Conservation (phyloP, 2,329 filamentous ascomycete genomes). For the Fusarium compactum region DNA sequence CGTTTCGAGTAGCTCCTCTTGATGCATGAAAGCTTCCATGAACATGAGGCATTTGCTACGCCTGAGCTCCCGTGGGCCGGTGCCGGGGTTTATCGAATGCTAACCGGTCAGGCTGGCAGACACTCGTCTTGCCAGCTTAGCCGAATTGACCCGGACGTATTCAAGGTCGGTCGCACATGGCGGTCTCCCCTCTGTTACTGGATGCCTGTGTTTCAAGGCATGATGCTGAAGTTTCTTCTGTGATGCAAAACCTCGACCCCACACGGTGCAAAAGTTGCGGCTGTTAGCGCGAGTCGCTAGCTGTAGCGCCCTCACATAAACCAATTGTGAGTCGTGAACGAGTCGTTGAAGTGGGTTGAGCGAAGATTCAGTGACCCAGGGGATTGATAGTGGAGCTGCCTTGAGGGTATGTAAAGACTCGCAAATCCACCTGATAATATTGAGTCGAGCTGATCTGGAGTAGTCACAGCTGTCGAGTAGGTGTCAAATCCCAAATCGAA, state of each 20-base stretch:
- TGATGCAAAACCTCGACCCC: conserved; percentile 31
- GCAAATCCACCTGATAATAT: conserved; percentile 38
- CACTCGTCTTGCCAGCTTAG: conserved; percentile 45
- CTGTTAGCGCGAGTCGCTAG: conserved; percentile 40
- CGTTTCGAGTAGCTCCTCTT: conserved; percentile 10
- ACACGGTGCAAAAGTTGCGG: conserved; percentile 52
- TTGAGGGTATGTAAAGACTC: conserved; percentile 48
- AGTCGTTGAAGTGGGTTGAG: conserved; percentile 38
- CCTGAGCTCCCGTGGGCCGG: conserved; percentile 49
- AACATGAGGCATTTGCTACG: conserved; percentile 48
- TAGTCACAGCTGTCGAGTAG: conserved; percentile 24
- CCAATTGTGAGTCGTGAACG: conserved; percentile 38
- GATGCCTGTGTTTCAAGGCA: conserved; percentile 50
- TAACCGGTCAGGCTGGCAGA: conserved; percentile 42
- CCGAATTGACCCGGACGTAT: conserved; percentile 45
- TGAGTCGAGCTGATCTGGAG: conserved; percentile 21
- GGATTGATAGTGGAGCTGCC: conserved; percentile 44
- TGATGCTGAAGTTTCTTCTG: conserved; percentile 28
- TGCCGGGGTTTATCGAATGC: conserved; percentile 45
- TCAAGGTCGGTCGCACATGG: conserved; percentile 20
- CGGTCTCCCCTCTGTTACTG: conserved; percentile 28
- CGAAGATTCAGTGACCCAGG: conserved; percentile 34
- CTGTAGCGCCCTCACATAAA: conserved; percentile 30
- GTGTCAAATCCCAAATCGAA: conserved; percentile 23
- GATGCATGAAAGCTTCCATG: conserved; percentile 29